Conservation (phyloP, 345 rosid species). For the Populus nigra region DNA sequence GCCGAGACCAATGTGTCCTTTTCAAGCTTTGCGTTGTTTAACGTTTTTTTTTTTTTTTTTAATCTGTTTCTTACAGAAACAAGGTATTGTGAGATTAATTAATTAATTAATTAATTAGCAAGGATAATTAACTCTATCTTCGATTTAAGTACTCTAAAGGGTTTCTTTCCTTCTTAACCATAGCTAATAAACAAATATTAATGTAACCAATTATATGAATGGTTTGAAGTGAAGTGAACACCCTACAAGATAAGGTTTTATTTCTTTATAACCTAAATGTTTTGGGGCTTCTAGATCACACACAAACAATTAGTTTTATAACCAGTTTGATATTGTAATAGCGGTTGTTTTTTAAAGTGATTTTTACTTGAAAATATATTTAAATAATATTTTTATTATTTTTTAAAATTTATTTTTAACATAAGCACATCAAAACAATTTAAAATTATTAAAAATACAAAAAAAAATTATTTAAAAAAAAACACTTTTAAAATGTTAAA, state of each 20-base stretch:
- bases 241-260: no score
- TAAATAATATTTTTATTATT: no score
- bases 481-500: no score
- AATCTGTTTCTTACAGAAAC: background rate
- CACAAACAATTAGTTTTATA: background rate
- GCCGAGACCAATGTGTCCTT: constrained; percentile 27
- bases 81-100: background rate
- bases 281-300: background rate
- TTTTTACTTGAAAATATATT: rapidly evolving
- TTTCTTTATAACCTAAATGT: no score
- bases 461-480: no score
- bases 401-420: no score
- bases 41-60: background rate
- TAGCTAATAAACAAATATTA: no score
- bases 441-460: no score
- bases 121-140: background rate
- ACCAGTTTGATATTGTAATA: no score
- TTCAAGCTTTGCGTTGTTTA: constrained; percentile 6
- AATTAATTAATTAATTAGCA: background rate
- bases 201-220: background rate
- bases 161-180: background rate
- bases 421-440: rapidly evolving
- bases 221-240: background rate
- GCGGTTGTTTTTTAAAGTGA: rapidly evolving
- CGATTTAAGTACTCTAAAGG: background rate